Base-by-base conservation (phyloP, 2,329 filamentous ascomycete species). In the Trichoderma polysporum region DNA sequence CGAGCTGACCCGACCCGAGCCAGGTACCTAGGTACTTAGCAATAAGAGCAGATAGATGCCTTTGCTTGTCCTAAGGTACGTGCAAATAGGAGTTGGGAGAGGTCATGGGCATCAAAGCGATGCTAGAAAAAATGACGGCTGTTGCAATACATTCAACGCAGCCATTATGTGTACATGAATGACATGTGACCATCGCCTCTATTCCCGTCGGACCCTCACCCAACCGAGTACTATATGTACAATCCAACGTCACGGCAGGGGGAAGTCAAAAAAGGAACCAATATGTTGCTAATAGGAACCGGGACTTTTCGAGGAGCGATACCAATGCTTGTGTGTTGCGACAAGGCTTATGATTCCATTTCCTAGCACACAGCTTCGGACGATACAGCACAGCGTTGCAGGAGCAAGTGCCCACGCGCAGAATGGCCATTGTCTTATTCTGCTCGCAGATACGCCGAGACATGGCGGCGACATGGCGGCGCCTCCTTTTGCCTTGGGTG, bases 361-460 rank as follows among this genome's bases (percentile, higher is more conserved):
- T 50, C 47, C 45, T 19, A 50, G 13, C 25, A 12, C 47, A 17
- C 22, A 19, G 25, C 12, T 50, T 27, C 47, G 47, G 47, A 17
- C 5, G 25, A 50, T 50, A 50, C 22, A 50, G 25, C 13, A 10
- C 47, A 50, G 47, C 19, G 22, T 54, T 33, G 29, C 17, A 4
- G 17, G 29, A 29, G 29, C 39, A 27, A 39, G 39, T 31, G 19
- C 35, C 17, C 52, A 50, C 41, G n/a, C 37, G 9, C 15, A 13
- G 37, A 22, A 49, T 22, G 35, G 33, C 31, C 31, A 37, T 33
- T 54, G 31, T 57, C 45, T 49, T 41, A 56, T 54, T 52, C 49
- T 45, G 5, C 25, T 63, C 66, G 54, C 61, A 69, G 65, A 69
- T 60, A 61, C 68, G 64, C 68, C 68, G 69, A 70, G 69, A 71